These are phyloP conservation scores for Closterium sp. DNA, from an alignment of 139 green algal species.

Conservation along the genomic window DNA sequence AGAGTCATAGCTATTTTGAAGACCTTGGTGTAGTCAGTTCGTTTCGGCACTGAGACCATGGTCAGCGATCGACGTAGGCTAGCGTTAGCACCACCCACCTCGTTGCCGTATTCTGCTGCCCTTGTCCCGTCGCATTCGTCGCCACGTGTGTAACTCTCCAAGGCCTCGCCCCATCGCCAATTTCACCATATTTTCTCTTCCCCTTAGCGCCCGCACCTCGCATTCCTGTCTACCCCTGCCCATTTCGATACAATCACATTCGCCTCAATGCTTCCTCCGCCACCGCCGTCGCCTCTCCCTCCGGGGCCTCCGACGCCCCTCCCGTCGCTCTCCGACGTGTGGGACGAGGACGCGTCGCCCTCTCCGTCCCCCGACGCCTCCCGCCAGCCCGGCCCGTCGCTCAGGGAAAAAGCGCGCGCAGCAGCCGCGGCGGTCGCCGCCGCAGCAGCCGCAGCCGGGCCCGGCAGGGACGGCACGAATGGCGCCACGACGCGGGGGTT, in stretches of 20 bases:
- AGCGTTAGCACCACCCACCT: not conserved
- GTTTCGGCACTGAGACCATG: not conserved
- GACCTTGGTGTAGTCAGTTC: not conserved
- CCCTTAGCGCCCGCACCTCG: not conserved
- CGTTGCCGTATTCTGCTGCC: not conserved
- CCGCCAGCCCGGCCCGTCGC: not conserved
- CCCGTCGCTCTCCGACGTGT: not conserved
- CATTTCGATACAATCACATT: not conserved
- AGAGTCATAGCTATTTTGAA: not conserved
- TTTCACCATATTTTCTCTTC: not conserved
- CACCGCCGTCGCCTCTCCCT: not conserved
- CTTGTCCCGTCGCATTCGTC: not conserved
- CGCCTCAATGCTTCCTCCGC: not conserved
- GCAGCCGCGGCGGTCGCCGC: not conserved
- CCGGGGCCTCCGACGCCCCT: not conserved
- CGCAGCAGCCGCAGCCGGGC: not conserved
- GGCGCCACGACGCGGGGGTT: not conserved
- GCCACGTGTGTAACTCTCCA: not conserved
- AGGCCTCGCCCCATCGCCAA: too few relatives aligned
- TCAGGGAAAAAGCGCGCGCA: not conserved
- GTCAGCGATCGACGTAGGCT: not conserved
- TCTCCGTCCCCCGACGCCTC: not conserved
- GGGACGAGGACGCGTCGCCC: not conserved
- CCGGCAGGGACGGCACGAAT: not conserved
- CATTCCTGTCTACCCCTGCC: not conserved